Evolutionary conservation across 805 yeast genomes (phyloP).

Genomic region (Starmera quercuum): DNA sequence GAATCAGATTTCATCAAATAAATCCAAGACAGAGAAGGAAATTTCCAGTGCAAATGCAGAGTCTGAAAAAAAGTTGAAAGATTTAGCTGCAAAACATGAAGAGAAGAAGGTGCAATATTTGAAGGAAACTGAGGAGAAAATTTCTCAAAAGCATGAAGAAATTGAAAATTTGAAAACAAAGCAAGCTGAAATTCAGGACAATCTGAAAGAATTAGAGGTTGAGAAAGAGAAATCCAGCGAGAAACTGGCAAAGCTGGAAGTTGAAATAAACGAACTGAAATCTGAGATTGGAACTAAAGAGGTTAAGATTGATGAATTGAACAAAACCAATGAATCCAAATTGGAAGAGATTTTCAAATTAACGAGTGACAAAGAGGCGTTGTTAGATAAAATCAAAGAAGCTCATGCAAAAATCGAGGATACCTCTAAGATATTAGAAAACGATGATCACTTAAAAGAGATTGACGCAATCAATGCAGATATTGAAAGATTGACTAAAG

Average conservation of each 20-base stretch:
- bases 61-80: slow-evolving; percentile 11
- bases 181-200: slow-evolving; percentile 13
- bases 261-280: slow-evolving; percentile 11
- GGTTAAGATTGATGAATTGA: slow-evolving; percentile 11
- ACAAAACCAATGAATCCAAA: slow-evolving; percentile 8
- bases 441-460: slow-evolving; percentile 8
- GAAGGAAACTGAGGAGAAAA: slow-evolving; percentile 17
- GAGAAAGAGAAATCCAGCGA: slow-evolving; percentile 17
- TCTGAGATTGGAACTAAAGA: slow-evolving; percentile 9
- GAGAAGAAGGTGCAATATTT: slow-evolving; percentile 11
- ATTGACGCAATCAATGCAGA: slow-evolving; percentile 12
- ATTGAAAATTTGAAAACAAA: slow-evolving; percentile 14
- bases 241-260: slow-evolving; percentile 10
- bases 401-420: slow-evolving; percentile 6
- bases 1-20: slow-evolving; percentile 8
- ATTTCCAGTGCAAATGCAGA: slow-evolving; percentile 9
- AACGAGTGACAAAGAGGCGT: slow-evolving; percentile 11
- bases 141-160: slow-evolving; percentile 11
- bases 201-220: slow-evolving; percentile 16
- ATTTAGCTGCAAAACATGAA: slow-evolving; percentile 16
- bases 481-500: slow-evolving; percentile 7
- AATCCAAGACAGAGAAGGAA: slow-evolving; percentile 6
- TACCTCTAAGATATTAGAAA: slow-evolving; percentile 5
- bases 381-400: slow-evolving; percentile 7
- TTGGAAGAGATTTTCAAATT: slow-evolving; percentile 11